Evolutionary conservation across 2,329 filamentous ascomycete species (phyloP).

Genomic region (Colletotrichum nymphaeae): DNA sequence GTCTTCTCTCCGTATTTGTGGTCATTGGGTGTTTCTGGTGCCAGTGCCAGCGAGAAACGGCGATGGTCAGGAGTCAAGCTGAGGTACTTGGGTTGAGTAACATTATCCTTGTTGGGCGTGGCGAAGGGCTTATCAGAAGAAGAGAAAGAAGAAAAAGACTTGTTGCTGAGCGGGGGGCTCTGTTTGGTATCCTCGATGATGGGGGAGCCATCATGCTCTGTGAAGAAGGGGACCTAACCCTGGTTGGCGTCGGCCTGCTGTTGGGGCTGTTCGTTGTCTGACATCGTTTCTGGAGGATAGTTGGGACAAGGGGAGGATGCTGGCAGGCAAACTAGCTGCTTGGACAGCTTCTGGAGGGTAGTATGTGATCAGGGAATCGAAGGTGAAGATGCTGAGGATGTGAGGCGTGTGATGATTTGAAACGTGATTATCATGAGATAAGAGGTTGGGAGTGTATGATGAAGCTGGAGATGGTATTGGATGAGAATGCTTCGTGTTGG

Average conservation of each 20-base stretch:
- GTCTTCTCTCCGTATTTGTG: background rate
- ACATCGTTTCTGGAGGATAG: background rate
- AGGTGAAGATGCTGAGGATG: background rate
- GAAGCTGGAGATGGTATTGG: background rate
- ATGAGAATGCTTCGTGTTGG: background rate
- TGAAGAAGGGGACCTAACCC: constrained; percentile 28
- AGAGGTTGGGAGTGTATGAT: background rate
- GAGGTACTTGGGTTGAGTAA: background rate
- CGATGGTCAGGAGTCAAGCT: too few relatives aligned
- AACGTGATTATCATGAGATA: background rate
- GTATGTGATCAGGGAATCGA: background rate
- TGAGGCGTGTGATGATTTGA: background rate
- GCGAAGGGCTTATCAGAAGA: background rate
- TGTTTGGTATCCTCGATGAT: constrained; percentile 4
- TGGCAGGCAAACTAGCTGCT: background rate
- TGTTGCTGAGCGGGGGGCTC: background rate
- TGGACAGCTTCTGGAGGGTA: background rate
- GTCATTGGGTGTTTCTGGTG: background rate
- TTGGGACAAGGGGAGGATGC: background rate
- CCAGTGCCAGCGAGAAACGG: too few relatives aligned
- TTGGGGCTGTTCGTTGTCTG: background rate
- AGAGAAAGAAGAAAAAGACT: background rate
- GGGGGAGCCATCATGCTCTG: constrained; percentile 22
- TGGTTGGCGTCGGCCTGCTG: background rate
- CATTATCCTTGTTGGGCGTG: background rate